phyloP scores from a whole-genome alignment of 176 grass and related monocot species.

The Canna indica region DNA sequence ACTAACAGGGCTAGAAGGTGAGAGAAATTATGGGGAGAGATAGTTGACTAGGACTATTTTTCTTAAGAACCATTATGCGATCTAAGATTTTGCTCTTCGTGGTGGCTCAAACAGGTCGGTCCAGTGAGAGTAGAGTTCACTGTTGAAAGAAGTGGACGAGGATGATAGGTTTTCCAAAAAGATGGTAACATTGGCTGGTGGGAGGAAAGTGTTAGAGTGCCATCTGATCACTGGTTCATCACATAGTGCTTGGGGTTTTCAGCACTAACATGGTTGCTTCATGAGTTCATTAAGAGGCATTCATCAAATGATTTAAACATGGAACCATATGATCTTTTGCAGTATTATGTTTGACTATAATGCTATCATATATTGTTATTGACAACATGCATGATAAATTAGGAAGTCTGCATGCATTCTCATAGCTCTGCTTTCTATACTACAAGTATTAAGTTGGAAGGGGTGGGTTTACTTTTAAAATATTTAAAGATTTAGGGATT shows the following conservation, averaged over 20 bases:
- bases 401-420: not conserved
- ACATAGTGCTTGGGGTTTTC: not conserved
- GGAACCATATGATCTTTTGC: too few species aligned
- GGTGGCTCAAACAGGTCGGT: not conserved
- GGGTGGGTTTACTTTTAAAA: not conserved
- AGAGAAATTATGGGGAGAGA: not conserved
- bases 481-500: not conserved
- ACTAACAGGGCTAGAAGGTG: too few species aligned
- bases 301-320: not conserved
- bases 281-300: too few species aligned
- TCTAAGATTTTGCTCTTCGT: not conserved
- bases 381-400: not conserved
- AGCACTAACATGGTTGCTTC: not conserved
- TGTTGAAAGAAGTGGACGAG: constrained; percentile 7
- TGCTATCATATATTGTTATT: too few species aligned
- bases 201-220: not conserved
- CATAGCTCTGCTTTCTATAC: not conserved
- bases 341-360: not conserved
- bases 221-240: not conserved
- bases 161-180: not conserved
- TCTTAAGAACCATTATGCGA: not conserved
- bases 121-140: not conserved
- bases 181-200: not conserved
- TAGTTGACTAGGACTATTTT: not conserved
- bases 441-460: not conserved